Base-by-base conservation (phyloP, 495 filamentous ascomycete genomes). In the Penicillium herquei region DNA sequence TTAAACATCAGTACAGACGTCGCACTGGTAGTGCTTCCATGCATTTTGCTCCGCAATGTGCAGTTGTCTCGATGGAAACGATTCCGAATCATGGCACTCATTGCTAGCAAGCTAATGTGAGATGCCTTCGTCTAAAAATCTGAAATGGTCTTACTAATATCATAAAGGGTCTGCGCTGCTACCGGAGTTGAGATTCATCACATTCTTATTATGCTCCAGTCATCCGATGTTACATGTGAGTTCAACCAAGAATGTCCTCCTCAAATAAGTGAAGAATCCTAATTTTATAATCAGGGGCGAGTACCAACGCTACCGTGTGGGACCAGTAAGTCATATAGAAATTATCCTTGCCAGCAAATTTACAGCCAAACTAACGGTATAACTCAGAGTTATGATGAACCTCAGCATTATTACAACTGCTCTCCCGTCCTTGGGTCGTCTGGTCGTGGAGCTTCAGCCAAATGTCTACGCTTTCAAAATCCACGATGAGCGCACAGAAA, bases 381-480 rank as follows among this genome's bases (percentile, higher is more conserved):
- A 3, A 4, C 10, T 3, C 31, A 64, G 60, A 46, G 50, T 56
- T 14, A 59, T 65, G 52, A 61, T 69, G 62, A 69, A 69, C 43
- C 41, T 69, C 4, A 67, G 64, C 42, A 63, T 69, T 26, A 62
- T 69, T 30, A 55, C 61, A 31, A 67, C 66, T 3, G 54, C 66
- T n/a, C 51, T 69, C 30, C 66, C 66, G 18, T 67, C 66, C 26
- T 54, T 69, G 18, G 66, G 66, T 16, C 61, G 66, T 31, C 61
- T 69, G n/a, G 59, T 66, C 4, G 55, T 67, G 40, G 66, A 69
- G n/a, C 56, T 69, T 10, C 64, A 69, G 49, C 63, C 61, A 47
- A 51, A 46, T 43, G 31, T 64, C 51, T 50, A 61, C 39, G 57
- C 63, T 2, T 69, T 65, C 56, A 56, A 64, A 37, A 65, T 69